Percentiles rank a stretch among this genome's conserved stretches.
These are phyloP conservation scores for Suillus plorans DNA, from an alignment of 768 basidiomycete genomes.

Conservation along the genomic window DNA sequence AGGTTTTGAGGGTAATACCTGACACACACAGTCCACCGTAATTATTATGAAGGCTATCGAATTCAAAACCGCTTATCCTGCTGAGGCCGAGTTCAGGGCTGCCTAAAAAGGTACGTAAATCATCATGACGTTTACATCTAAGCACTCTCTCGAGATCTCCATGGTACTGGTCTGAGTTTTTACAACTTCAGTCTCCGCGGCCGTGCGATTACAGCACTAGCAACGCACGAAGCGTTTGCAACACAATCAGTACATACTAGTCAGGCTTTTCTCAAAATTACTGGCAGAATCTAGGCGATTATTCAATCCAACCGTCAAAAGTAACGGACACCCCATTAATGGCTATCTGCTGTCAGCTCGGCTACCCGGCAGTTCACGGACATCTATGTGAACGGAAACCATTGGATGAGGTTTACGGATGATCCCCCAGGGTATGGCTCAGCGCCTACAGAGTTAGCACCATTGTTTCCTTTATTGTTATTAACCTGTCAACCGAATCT, in stretches of 20 bases:
- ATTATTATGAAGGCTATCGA: neutral
- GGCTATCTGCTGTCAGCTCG: constrained; percentile 5
- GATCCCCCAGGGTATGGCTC: neutral
- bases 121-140: constrained; percentile 11
- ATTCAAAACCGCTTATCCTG: neutral
- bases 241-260: neutral
- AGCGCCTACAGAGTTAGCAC: neutral
- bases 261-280: neutral
- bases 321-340: neutral
- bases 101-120: constrained; percentile 18
- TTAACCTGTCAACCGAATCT: neutral
- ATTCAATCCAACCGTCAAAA: neutral
- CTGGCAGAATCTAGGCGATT: neutral
- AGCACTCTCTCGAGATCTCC: constrained; percentile 19
- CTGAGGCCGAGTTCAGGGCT: constrained; percentile 16
- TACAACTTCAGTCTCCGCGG: constrained; percentile 17
- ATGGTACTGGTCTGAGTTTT: constrained; percentile 19
- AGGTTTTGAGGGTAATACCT: neutral
- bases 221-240: neutral
- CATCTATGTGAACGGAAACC: neutral
- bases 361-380: constrained; percentile 9
- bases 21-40: too few species aligned
- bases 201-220: constrained; percentile 8
- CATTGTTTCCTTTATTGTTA: neutral
- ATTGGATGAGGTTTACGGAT: neutral